Conservation (phyloP, 129 eudicot species). For the Glebionis coronaria region DNA sequence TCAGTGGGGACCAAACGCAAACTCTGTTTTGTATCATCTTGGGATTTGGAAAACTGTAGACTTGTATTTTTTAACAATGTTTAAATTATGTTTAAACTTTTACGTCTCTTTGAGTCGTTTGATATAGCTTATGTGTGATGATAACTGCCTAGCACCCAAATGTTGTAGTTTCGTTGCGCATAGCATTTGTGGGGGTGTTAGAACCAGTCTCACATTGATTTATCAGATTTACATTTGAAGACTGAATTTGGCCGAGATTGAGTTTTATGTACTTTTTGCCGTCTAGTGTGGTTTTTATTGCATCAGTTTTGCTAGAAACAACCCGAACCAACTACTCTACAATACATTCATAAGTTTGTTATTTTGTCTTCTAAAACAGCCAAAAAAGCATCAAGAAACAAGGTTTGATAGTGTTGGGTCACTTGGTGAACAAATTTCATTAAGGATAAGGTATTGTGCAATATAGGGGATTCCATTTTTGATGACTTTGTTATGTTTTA, state of each 20-base stretch:
- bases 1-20: too few species aligned
- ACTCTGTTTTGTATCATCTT: too few species aligned
- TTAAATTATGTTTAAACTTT: too few species aligned
- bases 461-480: conserved; percentile 4
- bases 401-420: not conserved
- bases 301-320: conserved; percentile 13
- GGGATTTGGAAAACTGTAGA: too few species aligned
- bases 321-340: conserved; percentile 2
- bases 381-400: conserved; percentile 10
- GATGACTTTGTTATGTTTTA: not conserved
- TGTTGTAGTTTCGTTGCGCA: too few species aligned
- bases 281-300: conserved; percentile 27
- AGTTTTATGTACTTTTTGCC: conserved; percentile 10
- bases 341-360: conserved; percentile 16
- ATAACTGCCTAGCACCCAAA: too few species aligned
- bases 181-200: too few species aligned
- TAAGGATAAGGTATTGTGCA: not conserved
- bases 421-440: conserved; percentile 23
- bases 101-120: too few species aligned
- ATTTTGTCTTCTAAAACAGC: conserved; percentile 25
- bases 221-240: conserved; percentile 31
- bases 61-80: too few species aligned
- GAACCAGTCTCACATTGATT: conserved; percentile 16
- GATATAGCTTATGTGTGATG: too few species aligned
- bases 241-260: conserved; percentile 23